phyloP scores from a whole-genome alignment of 768 basidiomycete genomes.

The Mycena venus region DNA sequence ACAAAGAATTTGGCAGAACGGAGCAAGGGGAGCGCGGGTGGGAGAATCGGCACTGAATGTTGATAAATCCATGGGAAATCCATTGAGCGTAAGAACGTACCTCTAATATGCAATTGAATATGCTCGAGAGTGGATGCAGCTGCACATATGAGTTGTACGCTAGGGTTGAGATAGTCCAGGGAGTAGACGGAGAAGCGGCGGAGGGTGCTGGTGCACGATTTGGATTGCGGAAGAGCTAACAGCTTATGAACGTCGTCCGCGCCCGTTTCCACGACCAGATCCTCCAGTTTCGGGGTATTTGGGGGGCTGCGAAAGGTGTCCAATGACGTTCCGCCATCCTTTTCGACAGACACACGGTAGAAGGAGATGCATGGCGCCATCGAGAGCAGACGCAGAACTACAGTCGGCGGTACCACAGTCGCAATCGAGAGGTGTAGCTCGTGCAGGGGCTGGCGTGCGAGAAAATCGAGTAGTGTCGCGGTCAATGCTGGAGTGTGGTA shows the following conservation, averaged over 20 bases:
- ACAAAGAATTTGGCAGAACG: background rate
- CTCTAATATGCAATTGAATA: background rate
- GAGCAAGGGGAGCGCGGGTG: background rate
- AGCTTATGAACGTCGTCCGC: background rate
- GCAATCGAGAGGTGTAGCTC: background rate
- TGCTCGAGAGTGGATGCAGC: background rate
- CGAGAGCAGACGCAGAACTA: background rate
- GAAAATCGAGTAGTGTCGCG: too few species aligned
- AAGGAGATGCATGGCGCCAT: background rate
- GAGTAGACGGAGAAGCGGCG: background rate
- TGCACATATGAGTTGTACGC: background rate
- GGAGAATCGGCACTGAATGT: background rate
- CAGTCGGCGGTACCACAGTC: background rate
- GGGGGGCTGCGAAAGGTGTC: too few species aligned
- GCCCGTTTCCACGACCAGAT: background rate
- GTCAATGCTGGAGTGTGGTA: background rate
- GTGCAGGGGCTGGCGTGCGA: background rate
- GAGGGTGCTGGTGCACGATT: background rate
- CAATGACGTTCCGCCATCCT: too few species aligned
- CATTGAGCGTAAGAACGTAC: background rate
- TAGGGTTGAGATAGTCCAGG: background rate
- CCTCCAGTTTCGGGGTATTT: background rate
- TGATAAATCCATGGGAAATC: too few species aligned
- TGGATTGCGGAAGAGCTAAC: background rate
- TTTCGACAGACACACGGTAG: too few species aligned